Percentiles rank a stretch among this genome's conserved stretches.
Conservation (phyloP, 1,284 basidiomycete genomes). For the Lentinus polychrous region DNA sequence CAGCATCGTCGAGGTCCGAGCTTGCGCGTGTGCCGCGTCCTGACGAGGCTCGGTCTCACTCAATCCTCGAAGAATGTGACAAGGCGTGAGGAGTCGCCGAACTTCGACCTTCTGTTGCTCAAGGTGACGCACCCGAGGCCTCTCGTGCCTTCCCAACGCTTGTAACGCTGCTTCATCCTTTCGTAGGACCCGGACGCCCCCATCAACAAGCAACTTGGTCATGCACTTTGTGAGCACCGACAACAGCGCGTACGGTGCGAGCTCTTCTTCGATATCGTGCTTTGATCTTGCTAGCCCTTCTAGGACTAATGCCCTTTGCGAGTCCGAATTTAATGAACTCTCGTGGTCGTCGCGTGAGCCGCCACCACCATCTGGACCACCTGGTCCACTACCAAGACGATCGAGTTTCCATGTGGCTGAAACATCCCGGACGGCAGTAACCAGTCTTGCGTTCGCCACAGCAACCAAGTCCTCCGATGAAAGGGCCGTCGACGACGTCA, state of each 20-base stretch:
- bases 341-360: background rate
- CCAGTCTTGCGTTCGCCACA: conserved; percentile 18
- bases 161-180: conserved; percentile 15
- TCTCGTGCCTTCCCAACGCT: background rate
- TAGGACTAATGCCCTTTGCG: background rate
- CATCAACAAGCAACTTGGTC: conserved; percentile 16
- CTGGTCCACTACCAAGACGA: conserved; percentile 5
- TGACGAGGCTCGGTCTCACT: conserved; percentile 10
- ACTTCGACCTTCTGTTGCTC: conserved; percentile 1
- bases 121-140: background rate
- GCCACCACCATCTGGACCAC: no score
- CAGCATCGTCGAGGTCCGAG: conserved; percentile 24
- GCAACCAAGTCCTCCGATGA: conserved; percentile 14
- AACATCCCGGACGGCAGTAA: conserved; percentile 16
- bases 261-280: conserved; percentile 25
- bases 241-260: conserved; percentile 41
- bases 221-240: conserved; percentile 29
- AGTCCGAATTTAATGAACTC: no score
- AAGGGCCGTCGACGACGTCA: background rate
- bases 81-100: conserved; percentile 28
- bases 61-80: conserved; percentile 31
- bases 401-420: conserved; percentile 11
- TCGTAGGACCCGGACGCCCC: conserved; percentile 17
- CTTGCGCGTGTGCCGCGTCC: conserved; percentile 14
- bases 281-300: conserved; percentile 8